Base-by-base conservation (phyloP, 371 early-diverging fungal genomes). In the Syncephalastrum contaminatum region DNA sequence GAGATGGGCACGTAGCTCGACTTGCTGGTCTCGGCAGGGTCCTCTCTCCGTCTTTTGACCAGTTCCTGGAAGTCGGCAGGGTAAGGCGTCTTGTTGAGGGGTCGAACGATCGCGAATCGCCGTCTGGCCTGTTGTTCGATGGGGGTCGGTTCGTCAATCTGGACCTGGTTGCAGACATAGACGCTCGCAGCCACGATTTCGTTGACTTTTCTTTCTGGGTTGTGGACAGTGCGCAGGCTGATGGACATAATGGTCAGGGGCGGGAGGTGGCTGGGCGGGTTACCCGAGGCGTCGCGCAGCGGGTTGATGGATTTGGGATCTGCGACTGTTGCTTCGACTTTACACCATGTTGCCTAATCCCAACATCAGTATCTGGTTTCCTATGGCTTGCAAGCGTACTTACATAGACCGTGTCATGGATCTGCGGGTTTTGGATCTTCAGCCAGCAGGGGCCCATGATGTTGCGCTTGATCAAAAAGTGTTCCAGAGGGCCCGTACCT, bases 381-480 rank as follows among this genome's bases (percentile, higher is more conserved):
- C 16, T 44, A 7, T 1, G 21, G 6, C 40, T 24, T 12, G 19
- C n/a, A n/a, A n/a, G n/a, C n/a, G 13, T 30, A 62, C 66, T 60
- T 71, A 83, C 86, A 54, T 76, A 30, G 36, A 30, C 83, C 10
- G 64, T 72, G 30, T 54, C 67, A 44, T 59, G 71, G 8, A 82
- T 56, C 39, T 56, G 57, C 4, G 85, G 73, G 36, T 83, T 58
- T 27, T 60, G 67, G 40, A 98, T 77, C 25, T 80, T 69, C 5
- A 99, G 71, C 99, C 99, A 99, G 59, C 91, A 90, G 2, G 99
- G 99, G 1, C 99, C 99, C 96, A 95, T 98, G 30, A 99, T 73
- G 60, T 93, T 88, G 42, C 96, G 87, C 67, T 97, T 95, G 22
- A 96, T 75, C 24, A 98, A 66, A 47, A 99, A 89, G 45, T 89